Evolutionary conservation across 129 eudicot genomes (phyloP), one percentile per base, ranked within the genome.

Genomic region (Deinandra increscens): DNA sequence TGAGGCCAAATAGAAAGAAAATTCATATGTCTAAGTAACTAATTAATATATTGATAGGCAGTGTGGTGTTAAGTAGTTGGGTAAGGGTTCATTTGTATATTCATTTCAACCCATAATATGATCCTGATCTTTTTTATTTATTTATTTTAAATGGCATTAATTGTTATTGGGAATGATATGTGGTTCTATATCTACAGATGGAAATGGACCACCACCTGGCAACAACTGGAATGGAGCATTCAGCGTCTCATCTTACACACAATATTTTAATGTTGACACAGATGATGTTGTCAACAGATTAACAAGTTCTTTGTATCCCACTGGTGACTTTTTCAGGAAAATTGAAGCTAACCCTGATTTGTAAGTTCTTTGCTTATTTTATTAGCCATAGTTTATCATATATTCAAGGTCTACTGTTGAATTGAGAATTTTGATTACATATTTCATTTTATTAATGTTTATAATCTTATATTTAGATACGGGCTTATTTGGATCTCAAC

Each of bases 401-500:
- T 26, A 10, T 22, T 56, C 19, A 29, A n/a, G 23, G 23, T 20
- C 12, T 33, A 41, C 22, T 15, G 54, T 50, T 74, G 42, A 51
- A 26, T 39, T 29, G 5, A 43, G 62, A 22, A 23, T 1, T 55
- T 10, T 53, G 1, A 31, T 38, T 5, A 26, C 0, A 23, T 64
- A 17, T 1, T 6, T 45, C 19, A 45, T 45, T 45, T 13, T 14
- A 23, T 64, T 22, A 1, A 14, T 42, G 11, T 59, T 41, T 13
- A 22, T 43, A 59, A n/a, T n/a, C n/a, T n/a, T n/a, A n/a, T n/a
- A n/a, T 77, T 58, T 70, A 94, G 99, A 70, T 94, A 94, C 69
- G 99, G 97, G 81, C 97, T 89, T 75, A 78, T 94, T 50, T 94
- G 99, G 99, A 81, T 94, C 56, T 85, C 99, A 44, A 94, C 99